Conservation (phyloP, 129 eudicot species). For the Artemisia annua region DNA sequence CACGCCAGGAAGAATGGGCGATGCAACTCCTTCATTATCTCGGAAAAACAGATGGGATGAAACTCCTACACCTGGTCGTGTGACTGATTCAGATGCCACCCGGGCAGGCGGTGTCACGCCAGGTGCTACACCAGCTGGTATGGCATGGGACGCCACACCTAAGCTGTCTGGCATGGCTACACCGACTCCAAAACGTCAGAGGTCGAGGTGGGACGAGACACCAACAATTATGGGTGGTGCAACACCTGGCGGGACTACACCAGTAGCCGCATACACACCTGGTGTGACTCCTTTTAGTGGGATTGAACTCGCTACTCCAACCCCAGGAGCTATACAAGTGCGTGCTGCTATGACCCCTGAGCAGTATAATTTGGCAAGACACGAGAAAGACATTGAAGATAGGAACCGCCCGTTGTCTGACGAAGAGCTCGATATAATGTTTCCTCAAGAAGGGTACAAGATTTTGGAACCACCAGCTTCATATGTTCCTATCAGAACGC, state of each 20-base stretch:
- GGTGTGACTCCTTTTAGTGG: slow-evolving; percentile 95
- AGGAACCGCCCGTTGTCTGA: slow-evolving; percentile 89
- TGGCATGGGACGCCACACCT: slow-evolving; percentile 99
- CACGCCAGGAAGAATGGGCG: slow-evolving; percentile 85
- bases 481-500: slow-evolving; percentile 87
- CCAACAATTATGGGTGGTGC: slow-evolving; percentile 97
- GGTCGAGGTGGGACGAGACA: slow-evolving; percentile 99
- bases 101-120: slow-evolving; percentile 95
- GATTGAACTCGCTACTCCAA: slow-evolving; percentile 87
- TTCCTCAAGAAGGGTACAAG: slow-evolving; percentile 91
- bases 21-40: slow-evolving; percentile 80
- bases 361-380: slow-evolving; percentile 82
- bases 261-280: slow-evolving; percentile 82
- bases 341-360: slow-evolving; percentile 90
- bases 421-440: slow-evolving; percentile 91
- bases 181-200: slow-evolving; percentile 89
- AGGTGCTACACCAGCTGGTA: slow-evolving; percentile 99
- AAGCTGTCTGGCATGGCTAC: slow-evolving; percentile 87
- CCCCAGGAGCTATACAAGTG: slow-evolving; percentile 64
- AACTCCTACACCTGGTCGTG: slow-evolving; percentile 94
- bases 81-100: slow-evolving; percentile 87
- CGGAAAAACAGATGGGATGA: slow-evolving; percentile 97
- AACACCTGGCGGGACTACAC: slow-evolving; percentile 84
- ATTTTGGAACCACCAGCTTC: slow-evolving; percentile 84
- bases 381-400: slow-evolving; percentile 97